Conservation (phyloP, 2,329 filamentous ascomycete species). For the Colletotrichum lini region DNA sequence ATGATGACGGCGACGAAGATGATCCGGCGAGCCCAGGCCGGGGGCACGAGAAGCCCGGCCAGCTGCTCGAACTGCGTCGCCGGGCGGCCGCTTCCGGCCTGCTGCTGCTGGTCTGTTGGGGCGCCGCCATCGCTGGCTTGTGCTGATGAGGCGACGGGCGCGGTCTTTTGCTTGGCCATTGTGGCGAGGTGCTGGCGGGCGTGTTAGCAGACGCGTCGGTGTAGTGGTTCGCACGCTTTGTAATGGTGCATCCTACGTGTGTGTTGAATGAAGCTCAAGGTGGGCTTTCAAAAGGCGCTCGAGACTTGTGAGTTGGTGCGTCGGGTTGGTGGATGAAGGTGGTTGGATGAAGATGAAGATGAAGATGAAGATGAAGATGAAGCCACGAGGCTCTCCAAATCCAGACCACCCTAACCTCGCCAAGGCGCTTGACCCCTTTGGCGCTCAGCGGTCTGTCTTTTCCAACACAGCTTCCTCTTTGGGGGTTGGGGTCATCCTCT, state of each 20-base stretch:
- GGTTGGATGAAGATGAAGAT: background rate
- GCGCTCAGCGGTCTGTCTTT: background rate
- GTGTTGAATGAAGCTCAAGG: too few relatives aligned
- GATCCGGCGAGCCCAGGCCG: constrained; percentile 8
- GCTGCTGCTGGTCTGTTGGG: background rate
- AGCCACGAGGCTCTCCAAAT: constrained; percentile 8
- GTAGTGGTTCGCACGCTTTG: background rate
- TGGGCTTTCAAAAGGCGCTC: background rate
- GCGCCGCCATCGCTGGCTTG: background rate
- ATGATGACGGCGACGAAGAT: constrained; percentile 9
- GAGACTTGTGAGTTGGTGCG: background rate
- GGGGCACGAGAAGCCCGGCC: background rate
- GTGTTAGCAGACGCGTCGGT: background rate
- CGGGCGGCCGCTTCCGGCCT: background rate
- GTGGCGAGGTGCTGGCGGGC: background rate
- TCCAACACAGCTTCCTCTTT: constrained; percentile 7
- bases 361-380: background rate
- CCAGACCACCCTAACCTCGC: background rate
- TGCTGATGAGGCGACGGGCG: constrained; percentile 3
- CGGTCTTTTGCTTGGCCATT: constrained; percentile 8
- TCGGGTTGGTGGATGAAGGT: background rate
- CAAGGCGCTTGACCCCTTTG: constrained; percentile 4
- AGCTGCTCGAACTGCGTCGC: background rate
- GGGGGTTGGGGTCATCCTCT: background rate
- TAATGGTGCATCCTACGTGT: background rate